Percentiles rank a stretch among this genome's conserved stretches.
Evolutionary conservation across 345 rosid species (phyloP).

Genomic region (Corchorus capsularis): DNA sequence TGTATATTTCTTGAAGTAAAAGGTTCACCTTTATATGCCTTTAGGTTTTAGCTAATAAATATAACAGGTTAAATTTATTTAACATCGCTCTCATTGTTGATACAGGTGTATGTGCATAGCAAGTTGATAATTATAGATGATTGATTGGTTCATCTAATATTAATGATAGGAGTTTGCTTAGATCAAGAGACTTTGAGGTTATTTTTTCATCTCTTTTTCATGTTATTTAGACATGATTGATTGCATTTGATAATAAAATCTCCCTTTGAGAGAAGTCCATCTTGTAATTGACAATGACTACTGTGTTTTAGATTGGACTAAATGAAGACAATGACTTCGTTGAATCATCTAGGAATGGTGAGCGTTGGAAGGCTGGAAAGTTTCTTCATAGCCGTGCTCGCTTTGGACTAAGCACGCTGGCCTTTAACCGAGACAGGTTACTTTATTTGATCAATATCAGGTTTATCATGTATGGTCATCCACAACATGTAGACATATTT

Average conservation of each 20-base stretch:
- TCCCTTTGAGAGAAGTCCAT: neutral
- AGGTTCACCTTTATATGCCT: too few species aligned
- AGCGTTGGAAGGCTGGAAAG: constrained; percentile 86
- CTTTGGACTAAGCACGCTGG: constrained; percentile 92
- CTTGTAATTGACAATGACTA: constrained; percentile 3
- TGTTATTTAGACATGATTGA: neutral
- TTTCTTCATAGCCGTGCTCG: constrained; percentile 68
- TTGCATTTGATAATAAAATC: neutral
- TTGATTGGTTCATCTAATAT: constrained; percentile 86
- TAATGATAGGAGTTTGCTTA: constrained; percentile 89
- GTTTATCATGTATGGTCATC: too few species aligned
- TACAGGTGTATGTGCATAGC: constrained; percentile 89
- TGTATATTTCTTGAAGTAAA: constrained; percentile 32
- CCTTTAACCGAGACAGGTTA: constrained; percentile 66
- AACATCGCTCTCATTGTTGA: constrained; percentile 11
- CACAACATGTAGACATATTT: too few species aligned
- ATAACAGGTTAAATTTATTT: too few species aligned
- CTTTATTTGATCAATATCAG: neutral
- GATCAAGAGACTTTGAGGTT: constrained; percentile 98
- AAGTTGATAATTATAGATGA: constrained; percentile 89
- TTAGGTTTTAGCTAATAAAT: too few species aligned
- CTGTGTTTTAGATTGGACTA: constrained; percentile 72
- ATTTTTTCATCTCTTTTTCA: too few species aligned
- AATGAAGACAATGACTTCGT: constrained; percentile 84
- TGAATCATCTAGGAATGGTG: constrained; percentile 71